Evolutionary conservation across 1,284 basidiomycete genomes (phyloP), one percentile per base, ranked within the genome.

Genomic region (Boletellus sp.): DNA sequence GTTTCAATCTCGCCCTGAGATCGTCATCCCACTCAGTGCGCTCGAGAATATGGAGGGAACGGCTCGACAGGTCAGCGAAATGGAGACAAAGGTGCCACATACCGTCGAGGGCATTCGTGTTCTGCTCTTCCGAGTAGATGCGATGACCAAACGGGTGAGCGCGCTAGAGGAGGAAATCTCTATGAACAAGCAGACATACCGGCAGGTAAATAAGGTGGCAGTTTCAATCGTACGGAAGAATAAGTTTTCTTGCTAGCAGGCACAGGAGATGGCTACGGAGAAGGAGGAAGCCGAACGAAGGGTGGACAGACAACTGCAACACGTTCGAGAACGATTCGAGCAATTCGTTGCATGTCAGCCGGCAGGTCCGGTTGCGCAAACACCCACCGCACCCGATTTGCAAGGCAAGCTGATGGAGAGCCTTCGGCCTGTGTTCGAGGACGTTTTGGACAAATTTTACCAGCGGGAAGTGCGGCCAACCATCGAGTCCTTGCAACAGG

Each of bases 91-190:
- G 17, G 32, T 68, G 20, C 56, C 59, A 14, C 50, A 32, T 16
- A 43, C 49, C 25, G 54, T 67, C 23, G 54, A 64, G 27, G 53
- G 60, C n/a, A 53, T 64, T 16, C 57, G 58, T 11, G 36, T 40
- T 29, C 45, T 64, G 39, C 61, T 67, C 36, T 41, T 54, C 25
- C 59, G 42, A 39, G 64, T 61, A 9, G 54, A 56, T 36, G 51
- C 59, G 3, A 52, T 53, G 21, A 56, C 53, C 23, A 54, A 54
- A 37, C 55, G 55, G 34, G 45, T 66, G 20, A 43, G 32, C 16
- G 43, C 52, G 17, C 47, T 62, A 5, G 60, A 62, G 40, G 36
- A 54, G 41, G 61, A 64, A 13, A 41, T 61, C 19, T 48, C 50
- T 2, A 7, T 5, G 20, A 57, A 48, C 41, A 57, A 57, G 33